Percentiles rank a stretch among this genome's conserved stretches.
phyloP scores from a whole-genome alignment of 2,329 filamentous ascomycete genomes.

The Venturiaceae sp. region DNA sequence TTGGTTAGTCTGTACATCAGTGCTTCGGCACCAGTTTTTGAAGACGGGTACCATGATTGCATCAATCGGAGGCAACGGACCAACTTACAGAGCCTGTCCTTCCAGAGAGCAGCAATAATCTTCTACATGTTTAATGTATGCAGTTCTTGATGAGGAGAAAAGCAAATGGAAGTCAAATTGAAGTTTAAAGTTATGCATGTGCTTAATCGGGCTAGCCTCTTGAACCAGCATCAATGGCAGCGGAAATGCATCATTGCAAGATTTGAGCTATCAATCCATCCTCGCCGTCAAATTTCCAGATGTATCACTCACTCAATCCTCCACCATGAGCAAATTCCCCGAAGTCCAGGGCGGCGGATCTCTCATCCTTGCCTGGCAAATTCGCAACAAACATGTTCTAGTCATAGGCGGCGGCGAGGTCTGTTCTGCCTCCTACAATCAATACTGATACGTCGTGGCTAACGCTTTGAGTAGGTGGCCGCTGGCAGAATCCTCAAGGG shows the following conservation, averaged over 20 bases:
- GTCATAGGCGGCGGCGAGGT: conserved; percentile 94
- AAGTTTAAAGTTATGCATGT: background rate
- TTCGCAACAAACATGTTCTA: conserved; percentile 79
- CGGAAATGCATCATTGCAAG: background rate
- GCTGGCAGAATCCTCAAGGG: conserved; percentile 89
- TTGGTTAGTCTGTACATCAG: no score
- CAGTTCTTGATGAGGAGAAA: no score
- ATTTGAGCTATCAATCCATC: background rate
- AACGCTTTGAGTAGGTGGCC: conserved; percentile 58
- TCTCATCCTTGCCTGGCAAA: conserved; percentile 91
- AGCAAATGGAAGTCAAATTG: no score
- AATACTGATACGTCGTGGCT: no score
- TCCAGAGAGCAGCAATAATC: no score
- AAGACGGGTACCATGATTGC: no score
- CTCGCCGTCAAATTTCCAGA: background rate
- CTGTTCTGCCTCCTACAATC: background rate
- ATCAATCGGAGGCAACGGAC: no score
- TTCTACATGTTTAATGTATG: no score
- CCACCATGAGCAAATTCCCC: conserved; percentile 46
- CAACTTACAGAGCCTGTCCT: no score
- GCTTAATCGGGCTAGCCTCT: background rate
- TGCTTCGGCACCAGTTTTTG: no score
- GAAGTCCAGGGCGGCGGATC: conserved; percentile 84
- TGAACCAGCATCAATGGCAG: background rate
- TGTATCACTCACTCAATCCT: background rate